A percentile compares a stretch with the other conserved stretches of the same genome.
Conservation (phyloP, 2,329 filamentous ascomycete species). For the Xylaria sp. region DNA sequence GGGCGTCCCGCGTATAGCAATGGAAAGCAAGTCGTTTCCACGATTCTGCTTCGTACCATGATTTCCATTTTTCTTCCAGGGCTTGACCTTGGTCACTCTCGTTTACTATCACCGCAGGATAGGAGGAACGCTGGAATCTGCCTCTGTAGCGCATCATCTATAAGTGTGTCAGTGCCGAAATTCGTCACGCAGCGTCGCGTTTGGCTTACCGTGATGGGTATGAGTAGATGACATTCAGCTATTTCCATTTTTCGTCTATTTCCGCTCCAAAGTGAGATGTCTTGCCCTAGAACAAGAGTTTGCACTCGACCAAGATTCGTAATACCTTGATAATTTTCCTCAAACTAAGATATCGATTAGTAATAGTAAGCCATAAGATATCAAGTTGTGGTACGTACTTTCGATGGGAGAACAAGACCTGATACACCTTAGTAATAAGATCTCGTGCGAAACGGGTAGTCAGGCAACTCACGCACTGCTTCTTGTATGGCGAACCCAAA, state of each 20-base stretch:
- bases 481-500: conserved; percentile 69
- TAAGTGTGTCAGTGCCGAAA: conserved; percentile 35
- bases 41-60: conserved; percentile 72
- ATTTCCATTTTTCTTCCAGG: conserved; percentile 72
- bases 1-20: conserved; percentile 72
- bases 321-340: conserved; percentile 60
- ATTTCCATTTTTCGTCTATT: conserved; percentile 68
- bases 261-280: conserved; percentile 65
- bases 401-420: conserved; percentile 50
- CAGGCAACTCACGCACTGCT: conserved; percentile 56
- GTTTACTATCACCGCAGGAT: conserved; percentile 62
- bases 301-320: conserved; percentile 62
- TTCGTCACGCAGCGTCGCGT: neutral
- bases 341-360: conserved; percentile 53
- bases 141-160: conserved; percentile 67
- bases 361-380: neutral
- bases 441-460: conserved; percentile 3
- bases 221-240: conserved; percentile 61
- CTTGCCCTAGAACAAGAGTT: conserved; percentile 60
- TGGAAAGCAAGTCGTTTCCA: conserved; percentile 76
- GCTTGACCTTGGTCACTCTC: conserved; percentile 65
- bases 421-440: conserved; percentile 26
- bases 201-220: conserved; percentile 57
- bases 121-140: conserved; percentile 67
- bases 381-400: conserved; percentile 43